Evolutionary conservation across 1,284 basidiomycete genomes (phyloP), one percentile per base, ranked within the genome.

Genomic region (Meripilus lineatus): DNA sequence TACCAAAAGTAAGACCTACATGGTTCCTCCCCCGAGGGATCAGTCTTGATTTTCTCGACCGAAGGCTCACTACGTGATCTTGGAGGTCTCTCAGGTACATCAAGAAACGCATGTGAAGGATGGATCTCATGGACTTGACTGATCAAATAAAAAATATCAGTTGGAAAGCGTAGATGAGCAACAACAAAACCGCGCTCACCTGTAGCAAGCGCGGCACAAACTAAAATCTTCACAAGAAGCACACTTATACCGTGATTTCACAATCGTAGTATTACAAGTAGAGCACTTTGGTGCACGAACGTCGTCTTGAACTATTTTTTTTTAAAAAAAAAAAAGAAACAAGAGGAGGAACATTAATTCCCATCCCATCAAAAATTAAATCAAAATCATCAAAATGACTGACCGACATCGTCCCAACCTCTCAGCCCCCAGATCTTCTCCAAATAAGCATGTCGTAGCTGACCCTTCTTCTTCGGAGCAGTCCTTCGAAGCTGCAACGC

Each of bases 51-150:
- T 14, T n/a, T n/a, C n/a, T 44, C 37, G 45, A 63, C 56, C 20
- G 72, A 74, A 3, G 68, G 58, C 33, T 71, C 74, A 48, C 66
- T 73, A 21, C 53, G 58, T 6, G 67, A 62, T 24, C 71, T 66
- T 26, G 58, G 44, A 2, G 66, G 70, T 54, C 69, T 74, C 53
- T 89, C 86, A n/a, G 82, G 83, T 2, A 93, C 73, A 3, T 79
- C 73, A 8, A 93, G 67, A 70, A 94, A 94, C 0, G 84, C 81
- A 58, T 95, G 90, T 1, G 78, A 77, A 4, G 92, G 92, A 58
- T 95, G 92, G 17, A 93, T 79, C 55, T 93, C 89, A 53, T 93
- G 88, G 5, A 93, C 89, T 68, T 83, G 81, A 54, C 84, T 81
- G n/a, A n/a, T n/a, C n/a, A n/a, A n/a, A n/a, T n/a, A n/a, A n/a